Conservation (phyloP, 1,284 basidiomycete genomes). For the Trichosporon coremiiforme region DNA sequence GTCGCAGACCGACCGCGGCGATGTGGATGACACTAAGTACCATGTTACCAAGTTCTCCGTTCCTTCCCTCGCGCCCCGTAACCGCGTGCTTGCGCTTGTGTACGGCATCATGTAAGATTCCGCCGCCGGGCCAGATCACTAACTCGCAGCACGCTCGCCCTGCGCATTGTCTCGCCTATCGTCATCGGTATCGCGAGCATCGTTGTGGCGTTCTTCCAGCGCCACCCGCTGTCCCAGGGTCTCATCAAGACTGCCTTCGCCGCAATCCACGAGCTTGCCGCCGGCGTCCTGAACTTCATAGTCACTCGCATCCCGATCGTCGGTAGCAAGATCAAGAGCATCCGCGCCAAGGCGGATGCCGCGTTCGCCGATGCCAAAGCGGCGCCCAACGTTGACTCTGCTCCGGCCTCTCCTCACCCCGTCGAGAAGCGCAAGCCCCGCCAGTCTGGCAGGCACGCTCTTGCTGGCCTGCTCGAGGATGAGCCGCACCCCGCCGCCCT, state of each 20-base stretch:
- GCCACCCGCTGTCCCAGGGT: slow-evolving; percentile 39
- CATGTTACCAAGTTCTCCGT: slow-evolving; percentile 44
- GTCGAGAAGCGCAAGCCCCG: slow-evolving; percentile 17
- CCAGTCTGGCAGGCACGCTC: slow-evolving; percentile 1
- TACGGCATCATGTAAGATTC: slow-evolving; percentile 36
- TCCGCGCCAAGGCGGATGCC: slow-evolving; percentile 8
- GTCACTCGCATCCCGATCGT: not conserved
- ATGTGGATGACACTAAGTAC: slow-evolving; percentile 33
- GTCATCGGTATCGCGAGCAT: slow-evolving; percentile 35
- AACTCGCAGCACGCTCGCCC: slow-evolving; percentile 20
- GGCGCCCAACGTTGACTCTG: slow-evolving; percentile 13
- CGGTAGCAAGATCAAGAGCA: slow-evolving; percentile 5
- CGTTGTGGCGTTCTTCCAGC: slow-evolving; percentile 38
- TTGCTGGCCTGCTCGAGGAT: not conserved
- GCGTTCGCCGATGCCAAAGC: not conserved
- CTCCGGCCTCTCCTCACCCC: not conserved
- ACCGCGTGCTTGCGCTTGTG: slow-evolving; percentile 18
- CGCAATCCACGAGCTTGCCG: slow-evolving; percentile 33
- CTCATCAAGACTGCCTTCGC: slow-evolving; percentile 30
- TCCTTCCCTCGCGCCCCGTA: slow-evolving; percentile 19
- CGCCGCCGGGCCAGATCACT: not conserved
- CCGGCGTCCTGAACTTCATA: slow-evolving; percentile 6
- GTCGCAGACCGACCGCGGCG: slow-evolving; percentile 15
- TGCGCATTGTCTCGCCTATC: slow-evolving; percentile 29
- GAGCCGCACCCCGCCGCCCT: not conserved